Evolutionary conservation across 352 stramenopile genomes (phyloP).

Genomic region (Phytopythium litorale): DNA sequence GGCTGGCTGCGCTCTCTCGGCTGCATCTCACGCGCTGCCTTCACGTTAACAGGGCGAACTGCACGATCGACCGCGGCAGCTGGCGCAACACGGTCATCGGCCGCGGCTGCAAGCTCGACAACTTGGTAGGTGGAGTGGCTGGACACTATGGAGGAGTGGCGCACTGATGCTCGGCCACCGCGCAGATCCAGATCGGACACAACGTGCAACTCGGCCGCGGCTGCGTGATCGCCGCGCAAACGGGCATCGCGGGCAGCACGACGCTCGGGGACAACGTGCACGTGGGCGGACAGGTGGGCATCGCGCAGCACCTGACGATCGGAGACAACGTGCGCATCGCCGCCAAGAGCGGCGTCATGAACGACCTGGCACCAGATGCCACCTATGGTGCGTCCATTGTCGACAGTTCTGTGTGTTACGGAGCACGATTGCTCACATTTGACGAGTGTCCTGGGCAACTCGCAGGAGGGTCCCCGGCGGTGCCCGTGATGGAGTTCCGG

Average conservation of each 20-base stretch:
- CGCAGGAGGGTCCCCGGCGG: conserved; percentile 58
- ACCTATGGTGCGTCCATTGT: conserved; percentile 51
- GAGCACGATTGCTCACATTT: not conserved
- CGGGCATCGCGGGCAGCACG: conserved; percentile 79
- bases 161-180: not conserved
- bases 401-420: not conserved
- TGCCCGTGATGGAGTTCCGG: conserved; percentile 79
- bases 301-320: conserved; percentile 76
- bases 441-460: not conserved
- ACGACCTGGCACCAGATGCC: conserved; percentile 41
- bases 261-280: conserved; percentile 72
- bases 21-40: not conserved
- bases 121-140: conserved; percentile 34
- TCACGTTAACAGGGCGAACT: conserved; percentile 49
- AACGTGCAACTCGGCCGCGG: conserved; percentile 73
- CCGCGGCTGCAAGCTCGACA: conserved; percentile 78
- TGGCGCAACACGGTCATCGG: conserved; percentile 81
- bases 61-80: conserved; percentile 76
- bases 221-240: conserved; percentile 78
- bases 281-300: conserved; percentile 79
- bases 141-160: not conserved
- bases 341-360: conserved; percentile 84
- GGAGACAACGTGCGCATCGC: conserved; percentile 83
- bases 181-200: conserved; percentile 83
- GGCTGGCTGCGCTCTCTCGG: not conserved